Conservation (phyloP, 2,329 filamentous ascomycete species). For the Mycosphaerelloides madeirae region DNA sequence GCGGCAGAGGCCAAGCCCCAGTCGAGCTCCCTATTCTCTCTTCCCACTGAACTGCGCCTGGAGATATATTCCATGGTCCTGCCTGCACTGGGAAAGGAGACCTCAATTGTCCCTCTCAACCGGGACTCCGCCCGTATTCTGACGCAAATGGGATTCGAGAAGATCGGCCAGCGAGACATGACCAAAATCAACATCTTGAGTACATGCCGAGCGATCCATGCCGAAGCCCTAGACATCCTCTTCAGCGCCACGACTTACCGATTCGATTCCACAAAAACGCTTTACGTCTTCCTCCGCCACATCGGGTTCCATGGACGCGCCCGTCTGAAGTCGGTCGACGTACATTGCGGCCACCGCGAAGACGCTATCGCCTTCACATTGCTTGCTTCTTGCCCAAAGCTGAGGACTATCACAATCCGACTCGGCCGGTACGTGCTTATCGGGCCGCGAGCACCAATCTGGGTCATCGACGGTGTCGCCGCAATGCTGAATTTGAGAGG, state of each 20-base stretch:
- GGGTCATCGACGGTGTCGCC: conserved; percentile 26
- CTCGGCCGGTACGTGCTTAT: conserved; percentile 20
- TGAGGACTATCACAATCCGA: conserved; percentile 23
- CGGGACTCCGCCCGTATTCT: conserved; percentile 25
- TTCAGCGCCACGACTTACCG: conserved; percentile 46
- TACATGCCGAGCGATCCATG: conserved; percentile 39
- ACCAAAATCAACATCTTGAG: conserved; percentile 40
- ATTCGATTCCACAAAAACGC: conserved; percentile 41
- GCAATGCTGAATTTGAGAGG: conserved; percentile 26
- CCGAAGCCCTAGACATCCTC: conserved; percentile 43
- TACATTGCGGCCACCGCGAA: conserved; percentile 24
- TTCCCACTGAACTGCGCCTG: conserved; percentile 59
- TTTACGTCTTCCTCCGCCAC: conserved; percentile 39
- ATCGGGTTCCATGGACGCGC: conserved; percentile 26
- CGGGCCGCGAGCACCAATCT: conserved; percentile 15
- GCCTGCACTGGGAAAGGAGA: conserved; percentile 19
- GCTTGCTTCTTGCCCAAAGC: conserved; percentile 23
- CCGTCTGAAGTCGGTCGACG: conserved; percentile 21
- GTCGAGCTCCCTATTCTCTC: conserved; percentile 35
- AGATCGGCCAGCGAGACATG: conserved; percentile 30
- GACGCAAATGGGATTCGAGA: conserved; percentile 20
- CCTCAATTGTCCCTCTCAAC: conserved; percentile 22
- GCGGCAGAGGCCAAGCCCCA: conserved; percentile 2
- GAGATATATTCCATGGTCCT: conserved; percentile 50
- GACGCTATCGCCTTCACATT: conserved; percentile 30